These are phyloP conservation scores for Geranomyces variabilis DNA, from an alignment of 192 early-diverging fungal genomes.

Conservation along the genomic window DNA sequence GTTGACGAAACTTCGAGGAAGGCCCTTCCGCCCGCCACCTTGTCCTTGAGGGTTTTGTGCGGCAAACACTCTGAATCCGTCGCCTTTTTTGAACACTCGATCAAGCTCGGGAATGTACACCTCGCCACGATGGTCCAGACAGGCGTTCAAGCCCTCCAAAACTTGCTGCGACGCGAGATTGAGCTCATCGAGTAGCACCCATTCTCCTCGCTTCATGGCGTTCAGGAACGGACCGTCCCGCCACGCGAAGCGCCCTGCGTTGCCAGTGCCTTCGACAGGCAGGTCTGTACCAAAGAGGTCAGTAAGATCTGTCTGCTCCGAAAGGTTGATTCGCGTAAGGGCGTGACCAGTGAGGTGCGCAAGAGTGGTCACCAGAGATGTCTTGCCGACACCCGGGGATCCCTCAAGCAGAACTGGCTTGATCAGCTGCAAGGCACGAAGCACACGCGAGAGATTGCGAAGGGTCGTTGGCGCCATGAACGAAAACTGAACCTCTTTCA, in stretches of 20 bases:
- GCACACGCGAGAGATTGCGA: constrained; percentile 80
- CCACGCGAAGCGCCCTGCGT: constrained; percentile 90
- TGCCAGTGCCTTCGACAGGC: constrained; percentile 84
- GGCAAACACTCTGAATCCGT: constrained; percentile 90
- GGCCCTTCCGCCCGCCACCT: constrained; percentile 97
- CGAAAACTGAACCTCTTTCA: constrained; percentile 68
- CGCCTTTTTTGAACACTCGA: constrained; percentile 75
- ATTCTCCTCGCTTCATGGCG: constrained; percentile 94
- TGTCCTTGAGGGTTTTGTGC: constrained; percentile 97
- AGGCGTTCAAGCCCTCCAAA: constrained; percentile 96
- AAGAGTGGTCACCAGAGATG: constrained; percentile 82
- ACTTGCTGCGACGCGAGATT: constrained; percentile 99
- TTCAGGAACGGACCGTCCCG: constrained; percentile 95
- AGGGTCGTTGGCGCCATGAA: constrained; percentile 90
- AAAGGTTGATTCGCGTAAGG: constrained; percentile 94
- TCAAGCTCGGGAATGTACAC: constrained; percentile 98
- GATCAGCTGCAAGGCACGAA: constrained; percentile 86
- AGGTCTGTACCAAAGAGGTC: constrained; percentile 98
- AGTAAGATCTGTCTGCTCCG: constrained; percentile 98
- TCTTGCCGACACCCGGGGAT: constrained; percentile 97
- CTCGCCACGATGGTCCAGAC: constrained; percentile 93
- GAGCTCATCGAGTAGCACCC: constrained; percentile 97
- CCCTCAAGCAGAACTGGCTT: constrained; percentile 96
- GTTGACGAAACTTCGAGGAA: constrained; percentile 96
- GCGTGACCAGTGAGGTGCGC: constrained; percentile 79